These are phyloP conservation scores for Sugiyamaella paludigena DNA, from an alignment of 1,139 yeast species.

Conservation along the genomic window DNA sequence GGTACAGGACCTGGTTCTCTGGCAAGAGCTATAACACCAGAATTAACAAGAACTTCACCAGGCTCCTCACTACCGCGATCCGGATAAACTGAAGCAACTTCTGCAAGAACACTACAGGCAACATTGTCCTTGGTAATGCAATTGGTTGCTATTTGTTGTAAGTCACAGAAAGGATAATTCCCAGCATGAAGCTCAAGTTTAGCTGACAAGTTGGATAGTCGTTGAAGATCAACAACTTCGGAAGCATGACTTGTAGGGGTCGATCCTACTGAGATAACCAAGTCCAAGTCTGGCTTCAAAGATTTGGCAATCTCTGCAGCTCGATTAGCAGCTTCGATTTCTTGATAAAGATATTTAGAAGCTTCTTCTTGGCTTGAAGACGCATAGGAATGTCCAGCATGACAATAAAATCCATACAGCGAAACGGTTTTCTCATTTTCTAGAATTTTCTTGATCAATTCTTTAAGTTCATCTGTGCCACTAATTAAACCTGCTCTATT, in stretches of 20 bases:
- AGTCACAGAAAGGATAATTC: conserved; percentile 67
- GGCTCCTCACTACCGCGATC: conserved; percentile 49
- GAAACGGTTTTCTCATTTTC: conserved; percentile 17
- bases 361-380: conserved; percentile 51
- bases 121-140: conserved; percentile 50
- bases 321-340: conserved; percentile 52
- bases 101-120: conserved; percentile 59
- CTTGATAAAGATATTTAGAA: conserved; percentile 48
- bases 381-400: conserved; percentile 73
- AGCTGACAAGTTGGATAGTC: conserved; percentile 34
- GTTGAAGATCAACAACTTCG: conserved; percentile 34
- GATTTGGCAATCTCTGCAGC: conserved; percentile 47
- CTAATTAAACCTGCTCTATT: conserved; percentile 45
- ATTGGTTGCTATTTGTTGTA: conserved; percentile 71
- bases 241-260: conserved; percentile 78
- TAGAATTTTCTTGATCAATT: conserved; percentile 32
- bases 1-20: conserved; percentile 53
- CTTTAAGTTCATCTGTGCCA: conserved; percentile 34
- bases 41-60: conserved; percentile 63
- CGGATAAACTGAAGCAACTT: conserved; percentile 61
- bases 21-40: conserved; percentile 70
- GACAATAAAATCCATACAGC: conserved; percentile 69
- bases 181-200: conserved; percentile 75
- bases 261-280: conserved; percentile 66
- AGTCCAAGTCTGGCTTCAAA: conserved; percentile 34